Evolutionary conservation across 1,284 basidiomycete species (phyloP).

Genomic region (Apiotrichum mycotoxinovorans): DNA sequence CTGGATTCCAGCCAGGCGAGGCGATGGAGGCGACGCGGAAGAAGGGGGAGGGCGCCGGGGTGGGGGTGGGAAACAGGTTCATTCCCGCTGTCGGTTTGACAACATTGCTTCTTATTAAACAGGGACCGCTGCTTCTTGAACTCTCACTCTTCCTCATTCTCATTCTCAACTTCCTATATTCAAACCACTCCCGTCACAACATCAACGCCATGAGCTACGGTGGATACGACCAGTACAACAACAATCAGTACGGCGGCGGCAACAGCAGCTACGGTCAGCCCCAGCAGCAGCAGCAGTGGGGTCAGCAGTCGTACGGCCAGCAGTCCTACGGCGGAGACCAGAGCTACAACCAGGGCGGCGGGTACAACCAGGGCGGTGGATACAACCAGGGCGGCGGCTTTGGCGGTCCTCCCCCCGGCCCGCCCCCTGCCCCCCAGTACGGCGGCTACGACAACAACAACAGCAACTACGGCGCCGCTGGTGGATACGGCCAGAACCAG

Average conservation of each 20-base stretch:
- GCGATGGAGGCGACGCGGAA: too few relatives aligned
- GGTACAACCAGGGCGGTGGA: neutral
- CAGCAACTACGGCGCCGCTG: neutral
- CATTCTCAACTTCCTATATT: neutral
- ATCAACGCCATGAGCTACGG: neutral
- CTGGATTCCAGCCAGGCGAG: too few relatives aligned
- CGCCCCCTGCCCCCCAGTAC: neutral
- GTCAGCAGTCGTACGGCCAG: neutral
- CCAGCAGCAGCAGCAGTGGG: neutral
- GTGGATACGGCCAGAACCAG: neutral
- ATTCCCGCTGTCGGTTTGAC: too few relatives aligned
- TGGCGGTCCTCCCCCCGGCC: neutral
- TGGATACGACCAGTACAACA: slow-evolving; percentile 3
- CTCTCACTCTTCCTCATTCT: neutral
- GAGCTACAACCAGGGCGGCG: neutral
- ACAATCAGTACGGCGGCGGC: slow-evolving; percentile 3
- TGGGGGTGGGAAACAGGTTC: too few relatives aligned
- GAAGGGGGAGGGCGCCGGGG: too few relatives aligned
- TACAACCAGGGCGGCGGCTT: neutral
- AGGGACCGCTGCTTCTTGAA: neutral
- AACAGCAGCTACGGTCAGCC: neutral
- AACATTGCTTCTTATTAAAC: too few relatives aligned
- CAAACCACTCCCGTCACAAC: too few relatives aligned
- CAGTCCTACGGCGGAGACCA: neutral
- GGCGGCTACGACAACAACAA: neutral